Evolutionary conservation across 2,329 filamentous ascomycete genomes (phyloP).

Genomic region (Ceratocystis cacaofunesta): DNA sequence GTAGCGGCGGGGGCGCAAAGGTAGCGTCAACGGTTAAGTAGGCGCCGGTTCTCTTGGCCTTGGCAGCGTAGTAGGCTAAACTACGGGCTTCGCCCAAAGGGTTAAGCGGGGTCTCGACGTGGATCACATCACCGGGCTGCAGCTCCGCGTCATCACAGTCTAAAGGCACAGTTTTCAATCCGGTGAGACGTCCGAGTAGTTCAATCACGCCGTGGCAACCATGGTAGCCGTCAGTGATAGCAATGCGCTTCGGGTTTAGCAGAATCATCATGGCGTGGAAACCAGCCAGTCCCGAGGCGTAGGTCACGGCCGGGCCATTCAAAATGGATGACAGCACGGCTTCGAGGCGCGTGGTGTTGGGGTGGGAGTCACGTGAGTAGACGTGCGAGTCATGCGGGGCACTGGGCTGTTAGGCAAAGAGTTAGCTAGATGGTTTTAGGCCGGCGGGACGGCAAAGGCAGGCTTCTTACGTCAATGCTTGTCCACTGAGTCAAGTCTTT

Average conservation of each 20-base stretch:
- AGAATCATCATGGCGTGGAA: constrained; percentile 80
- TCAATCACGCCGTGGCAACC: constrained; percentile 77
- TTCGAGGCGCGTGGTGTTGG: constrained; percentile 76
- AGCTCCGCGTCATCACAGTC: constrained; percentile 52
- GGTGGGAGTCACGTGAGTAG: constrained; percentile 68
- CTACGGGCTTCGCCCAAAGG: constrained; percentile 70
- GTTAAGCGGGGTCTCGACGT: constrained; percentile 89
- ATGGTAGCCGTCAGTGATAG: constrained; percentile 79
- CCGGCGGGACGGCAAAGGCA: background rate
- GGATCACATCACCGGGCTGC: constrained; percentile 65
- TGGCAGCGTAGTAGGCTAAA: constrained; percentile 54
- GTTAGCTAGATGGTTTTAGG: background rate
- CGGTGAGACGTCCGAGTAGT: constrained; percentile 60
- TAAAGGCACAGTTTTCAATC: constrained; percentile 57
- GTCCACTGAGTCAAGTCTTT: constrained; percentile 39
- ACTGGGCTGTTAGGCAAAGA: constrained; percentile 26
- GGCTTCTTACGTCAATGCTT: constrained; percentile 40
- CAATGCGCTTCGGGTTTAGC: constrained; percentile 67
- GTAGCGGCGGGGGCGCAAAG: constrained; percentile 78
- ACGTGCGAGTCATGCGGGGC: constrained; percentile 50
- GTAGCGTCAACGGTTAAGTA: constrained; percentile 76
- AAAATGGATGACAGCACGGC: constrained; percentile 62
- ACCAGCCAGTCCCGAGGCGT: constrained; percentile 71
- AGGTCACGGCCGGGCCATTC: constrained; percentile 55
- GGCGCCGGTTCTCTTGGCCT: constrained; percentile 58